These are phyloP conservation scores for Pneumocystis murina DNA, from an alignment of 1,139 yeast genomes.

Conservation along the genomic window DNA sequence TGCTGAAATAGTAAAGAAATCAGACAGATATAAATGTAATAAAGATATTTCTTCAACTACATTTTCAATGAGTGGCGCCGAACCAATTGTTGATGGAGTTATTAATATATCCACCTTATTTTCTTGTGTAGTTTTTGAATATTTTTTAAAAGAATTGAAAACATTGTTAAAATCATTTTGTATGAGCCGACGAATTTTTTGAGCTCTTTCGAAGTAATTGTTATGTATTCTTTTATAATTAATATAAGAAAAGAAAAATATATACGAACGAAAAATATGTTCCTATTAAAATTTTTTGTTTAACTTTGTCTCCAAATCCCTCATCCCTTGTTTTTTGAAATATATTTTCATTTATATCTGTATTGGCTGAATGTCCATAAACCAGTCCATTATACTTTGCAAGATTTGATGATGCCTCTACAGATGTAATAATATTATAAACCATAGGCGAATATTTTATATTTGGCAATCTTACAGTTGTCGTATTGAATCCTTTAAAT, in stretches of 20 bases:
- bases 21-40: conserved; percentile 48
- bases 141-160: conserved; percentile 40
- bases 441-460: conserved; percentile 57
- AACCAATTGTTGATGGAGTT: conserved; percentile 49
- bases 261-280: conserved; percentile 55
- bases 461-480: conserved; percentile 54
- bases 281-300: conserved; percentile 69
- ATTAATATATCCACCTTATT: conserved; percentile 39
- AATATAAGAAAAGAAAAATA: background rate
- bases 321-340: conserved; percentile 45
- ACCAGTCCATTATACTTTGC: conserved; percentile 82
- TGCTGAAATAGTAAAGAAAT: conserved; percentile 76
- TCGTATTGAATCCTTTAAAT: conserved; percentile 40
- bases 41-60: conserved; percentile 19
- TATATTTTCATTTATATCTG: conserved; percentile 26
- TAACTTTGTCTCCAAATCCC: conserved; percentile 71
- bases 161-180: conserved; percentile 50
- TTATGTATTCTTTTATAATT: conserved; percentile 34
- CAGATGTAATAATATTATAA: conserved; percentile 75
- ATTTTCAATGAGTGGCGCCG: conserved; percentile 40
- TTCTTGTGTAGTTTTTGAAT: conserved; percentile 19
- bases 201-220: conserved; percentile 71
- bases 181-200: conserved; percentile 43
- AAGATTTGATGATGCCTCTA: conserved; percentile 87
- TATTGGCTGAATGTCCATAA: conserved; percentile 40